Conservation (phyloP, 257 asterid species). For the Ilex asprella region DNA sequence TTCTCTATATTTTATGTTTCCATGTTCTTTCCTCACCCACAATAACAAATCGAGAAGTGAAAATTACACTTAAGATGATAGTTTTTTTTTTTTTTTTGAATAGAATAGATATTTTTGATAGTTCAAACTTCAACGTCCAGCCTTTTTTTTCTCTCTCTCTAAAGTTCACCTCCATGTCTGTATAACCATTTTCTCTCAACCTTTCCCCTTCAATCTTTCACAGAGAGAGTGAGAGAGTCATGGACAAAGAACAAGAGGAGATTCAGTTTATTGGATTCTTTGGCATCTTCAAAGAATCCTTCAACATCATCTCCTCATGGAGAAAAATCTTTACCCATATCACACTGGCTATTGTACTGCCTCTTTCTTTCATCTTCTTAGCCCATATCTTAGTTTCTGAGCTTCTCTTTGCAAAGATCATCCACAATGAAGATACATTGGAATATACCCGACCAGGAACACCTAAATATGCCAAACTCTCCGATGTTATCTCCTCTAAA, state of each 20-base stretch:
- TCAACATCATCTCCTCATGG: neutral
- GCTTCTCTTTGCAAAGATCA: neutral
- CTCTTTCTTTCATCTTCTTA: conserved; percentile 8
- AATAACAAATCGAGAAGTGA: too few species aligned
- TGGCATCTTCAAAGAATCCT: conserved; percentile 8
- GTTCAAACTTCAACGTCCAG: too few species aligned
- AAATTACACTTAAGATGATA: too few species aligned
- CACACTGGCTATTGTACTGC: conserved; percentile 1
- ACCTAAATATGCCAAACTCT: neutral
- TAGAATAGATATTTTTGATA: too few species aligned
- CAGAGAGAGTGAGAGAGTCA: neutral
- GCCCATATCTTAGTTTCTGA: neutral
- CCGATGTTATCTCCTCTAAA: neutral
- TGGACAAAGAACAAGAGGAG: conserved; percentile 3
- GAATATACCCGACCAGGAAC: neutral
- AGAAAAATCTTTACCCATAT: neutral
- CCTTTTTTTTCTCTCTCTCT: too few species aligned
- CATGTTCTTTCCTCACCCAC: too few species aligned
- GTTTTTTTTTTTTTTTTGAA: too few species aligned
- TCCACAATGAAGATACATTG: neutral
- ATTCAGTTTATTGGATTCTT: neutral
- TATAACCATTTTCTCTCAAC: too few species aligned
- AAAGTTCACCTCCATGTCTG: too few species aligned
- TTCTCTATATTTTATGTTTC: too few species aligned
- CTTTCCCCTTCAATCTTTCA: too few species aligned